phyloP scores from a whole-genome alignment of 164 flowering plant species.

The Vitis rotundifolia region DNA sequence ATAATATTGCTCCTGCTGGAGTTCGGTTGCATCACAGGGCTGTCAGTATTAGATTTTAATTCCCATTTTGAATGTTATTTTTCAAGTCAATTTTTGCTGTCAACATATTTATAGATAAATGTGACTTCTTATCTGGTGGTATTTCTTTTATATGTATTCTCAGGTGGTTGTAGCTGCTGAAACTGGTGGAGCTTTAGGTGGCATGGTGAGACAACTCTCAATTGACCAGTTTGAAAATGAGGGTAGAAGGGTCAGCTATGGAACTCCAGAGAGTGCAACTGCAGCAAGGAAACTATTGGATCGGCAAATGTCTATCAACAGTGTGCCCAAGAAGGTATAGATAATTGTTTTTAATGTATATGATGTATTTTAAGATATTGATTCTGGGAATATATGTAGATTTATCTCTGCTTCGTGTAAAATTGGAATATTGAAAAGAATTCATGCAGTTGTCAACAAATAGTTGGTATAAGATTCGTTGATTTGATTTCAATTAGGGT shows the following conservation, averaged over 20 bases:
- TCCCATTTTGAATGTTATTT: neutral
- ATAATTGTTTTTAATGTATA: constrained; percentile 1
- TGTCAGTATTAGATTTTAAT: constrained; percentile 52
- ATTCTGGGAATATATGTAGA: too few relatives aligned
- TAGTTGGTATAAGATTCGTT: neutral
- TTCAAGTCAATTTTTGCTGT: neutral
- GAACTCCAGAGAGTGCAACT: constrained; percentile 94
- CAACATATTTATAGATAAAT: neutral
- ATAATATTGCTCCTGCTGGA: constrained; percentile 61
- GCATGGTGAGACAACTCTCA: constrained; percentile 85
- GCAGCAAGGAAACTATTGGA: constrained; percentile 97
- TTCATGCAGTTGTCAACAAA: neutral
- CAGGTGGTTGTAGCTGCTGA: constrained; percentile 97
- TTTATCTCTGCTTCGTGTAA: too few relatives aligned
- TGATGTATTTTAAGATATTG: too few relatives aligned
- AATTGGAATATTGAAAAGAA: neutral
- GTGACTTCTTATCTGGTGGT: neutral
- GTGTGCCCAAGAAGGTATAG: constrained; percentile 95
- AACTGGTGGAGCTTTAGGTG: constrained; percentile 88
- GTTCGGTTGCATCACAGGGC: constrained; percentile 95
- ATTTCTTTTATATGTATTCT: constrained; percentile 5
- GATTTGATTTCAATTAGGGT: neutral
- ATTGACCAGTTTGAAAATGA: constrained; percentile 94
- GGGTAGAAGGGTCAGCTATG: constrained; percentile 97
- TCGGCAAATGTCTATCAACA: constrained; percentile 93